phyloP scores from a whole-genome alignment of 805 yeast species.

The Candida quercuum region DNA sequence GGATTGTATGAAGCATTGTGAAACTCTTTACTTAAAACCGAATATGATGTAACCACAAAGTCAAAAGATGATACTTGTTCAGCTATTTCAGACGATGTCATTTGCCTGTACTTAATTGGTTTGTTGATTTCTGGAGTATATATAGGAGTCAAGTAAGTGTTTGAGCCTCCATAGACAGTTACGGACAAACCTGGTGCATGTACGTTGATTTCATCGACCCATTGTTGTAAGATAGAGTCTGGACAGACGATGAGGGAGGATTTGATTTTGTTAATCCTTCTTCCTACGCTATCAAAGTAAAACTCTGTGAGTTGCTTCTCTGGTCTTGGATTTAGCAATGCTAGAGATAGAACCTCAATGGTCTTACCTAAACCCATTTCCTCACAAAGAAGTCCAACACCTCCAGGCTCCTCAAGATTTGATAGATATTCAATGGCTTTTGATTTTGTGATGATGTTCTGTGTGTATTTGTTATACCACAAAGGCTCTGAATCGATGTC shows the following conservation, averaged over 20 bases:
- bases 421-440: constrained; percentile 26
- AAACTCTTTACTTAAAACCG: constrained; percentile 64
- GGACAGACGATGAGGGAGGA: constrained; percentile 87
- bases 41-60: constrained; percentile 75
- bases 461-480: constrained; percentile 50
- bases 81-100: constrained; percentile 35
- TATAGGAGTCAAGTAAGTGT: no score
- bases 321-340: constrained; percentile 55
- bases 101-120: neutral
- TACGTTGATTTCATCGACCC: constrained; percentile 66
- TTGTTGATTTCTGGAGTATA: neutral
- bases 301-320: constrained; percentile 4
- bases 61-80: constrained; percentile 58
- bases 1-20: constrained; percentile 76
- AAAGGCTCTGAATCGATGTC: constrained; percentile 1
- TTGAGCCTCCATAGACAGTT: constrained; percentile 64
- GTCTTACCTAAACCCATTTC: constrained; percentile 99
- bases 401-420: constrained; percentile 18
- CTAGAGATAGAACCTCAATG: constrained; percentile 69
- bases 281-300: constrained; percentile 9
- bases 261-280: constrained; percentile 37
- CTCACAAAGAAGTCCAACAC: constrained; percentile 69
- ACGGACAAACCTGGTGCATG: constrained; percentile 61
- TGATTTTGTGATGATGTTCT: constrained; percentile 34
- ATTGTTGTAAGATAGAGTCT: constrained; percentile 74